Evolutionary conservation across 1,139 yeast species (phyloP), one percentile per base, ranked within the genome.

Genomic region (Geotrichum cucujoidarum): DNA sequence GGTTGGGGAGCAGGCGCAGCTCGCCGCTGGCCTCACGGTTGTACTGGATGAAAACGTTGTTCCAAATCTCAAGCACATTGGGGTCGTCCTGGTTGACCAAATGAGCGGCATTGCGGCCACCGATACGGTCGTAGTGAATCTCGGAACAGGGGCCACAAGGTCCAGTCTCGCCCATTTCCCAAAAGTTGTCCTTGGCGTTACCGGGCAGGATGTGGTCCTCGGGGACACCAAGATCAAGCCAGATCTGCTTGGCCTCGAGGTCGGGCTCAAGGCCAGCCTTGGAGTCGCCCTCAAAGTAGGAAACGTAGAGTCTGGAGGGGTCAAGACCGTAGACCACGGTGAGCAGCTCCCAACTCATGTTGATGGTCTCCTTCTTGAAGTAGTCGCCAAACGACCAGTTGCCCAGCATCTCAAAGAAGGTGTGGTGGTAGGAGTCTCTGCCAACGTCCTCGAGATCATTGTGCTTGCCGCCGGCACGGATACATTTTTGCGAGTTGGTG

Each of bases 161-260:
- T 57, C 99, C 99, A 72, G 90, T 97, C 65, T 94, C 99, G 60
- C 99, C 99, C 99, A 92, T 92, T 74, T 94, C 99, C 99, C 99
- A 92, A 69, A 92, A 92, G 72, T 92, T 92, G 67, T 92, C 99
- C 65, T 81, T 74, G 48, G 82, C 86, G 57, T 81, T 74, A 51
- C 98, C 99, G 21, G 97, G 95, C 57, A 92, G 73, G 59, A 92
- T 90, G 65, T 89, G 97, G 65, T 83, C 92, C 57, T 87, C 95
- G 29, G 81, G 77, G 51, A 92, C 95, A 57, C 99, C 99, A 37
- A 83, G 84, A 33, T 76, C 78, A 55, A 75, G 71, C 99, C 99
- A 92, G 55, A 81, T 72, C 58, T 84, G 73, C 66, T 85, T 86
- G 49, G 98, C 97, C 70, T 92, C 98, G 54, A 86, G 74, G 74